These are phyloP conservation scores for barley (Hordeum vulgare) DNA, from an alignment of 176 grass and related monocot genomes.

Conservation along the genomic window MorexV3_pseudomolecules_assembly NC_058521.1:3370320-3370819, in stretches of 20 bases:
- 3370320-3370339: constrained; percentile 18
- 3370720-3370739: background rate
- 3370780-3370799: background rate
- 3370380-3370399: constrained; percentile 51
- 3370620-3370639: background rate
- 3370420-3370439: constrained; percentile 26
- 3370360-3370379: constrained; percentile 68
- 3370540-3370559: background rate
- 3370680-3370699: constrained; percentile 17
- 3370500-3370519: background rate
- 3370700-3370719: background rate
- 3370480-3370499: background rate
- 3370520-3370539: background rate
- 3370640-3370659: constrained; percentile 31
- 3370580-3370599: background rate
- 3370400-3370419: constrained; percentile 34
- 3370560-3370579: background rate
- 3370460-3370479: background rate
- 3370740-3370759: background rate
- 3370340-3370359: constrained; percentile 51
- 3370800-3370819: constrained; percentile 79
- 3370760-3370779: background rate
- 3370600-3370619: background rate
- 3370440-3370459: background rate
- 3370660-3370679: background rate